Percentiles rank a stretch among this genome's conserved stretches.
These are phyloP conservation scores for Naganishia vishniacii DNA, from an alignment of 768 basidiomycete species.

Conservation along the genomic window DNA sequence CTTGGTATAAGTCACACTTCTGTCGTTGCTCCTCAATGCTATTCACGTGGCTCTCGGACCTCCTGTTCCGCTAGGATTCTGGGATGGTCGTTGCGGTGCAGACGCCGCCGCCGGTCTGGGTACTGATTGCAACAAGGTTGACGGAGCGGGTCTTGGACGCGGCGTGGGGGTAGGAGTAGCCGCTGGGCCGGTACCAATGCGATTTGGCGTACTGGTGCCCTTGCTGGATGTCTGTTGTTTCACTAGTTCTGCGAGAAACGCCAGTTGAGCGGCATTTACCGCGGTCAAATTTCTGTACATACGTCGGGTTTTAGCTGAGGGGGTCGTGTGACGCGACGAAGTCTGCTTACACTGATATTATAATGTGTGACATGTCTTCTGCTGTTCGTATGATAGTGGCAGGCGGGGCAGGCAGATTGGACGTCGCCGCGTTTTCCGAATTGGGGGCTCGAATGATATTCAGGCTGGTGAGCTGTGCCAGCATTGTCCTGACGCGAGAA, in stretches of 20 bases:
- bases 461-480: not conserved
- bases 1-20: no score
- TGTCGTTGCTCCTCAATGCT: no score
- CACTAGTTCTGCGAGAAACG: constrained; percentile 6
- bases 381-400: constrained; percentile 7
- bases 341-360: constrained; percentile 11
- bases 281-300: constrained; percentile 1
- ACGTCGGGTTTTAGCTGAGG: not conserved
- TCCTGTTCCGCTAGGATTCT: no score
- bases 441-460: constrained; percentile 9
- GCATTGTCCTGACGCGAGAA: not conserved
- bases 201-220: constrained; percentile 14
- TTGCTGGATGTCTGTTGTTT: constrained; percentile 5
- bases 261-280: constrained; percentile 9
- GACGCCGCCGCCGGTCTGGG: no score
- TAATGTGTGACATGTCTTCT: constrained; percentile 11
- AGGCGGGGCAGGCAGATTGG: not conserved
- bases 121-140: no score
- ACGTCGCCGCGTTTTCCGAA: not conserved
- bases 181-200: not conserved
- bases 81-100: no score
- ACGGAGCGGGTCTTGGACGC: no score
- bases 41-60: no score
- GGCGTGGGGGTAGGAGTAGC: no score
- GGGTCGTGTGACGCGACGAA: no score